Evolutionary conservation across 1,284 basidiomycete genomes (phyloP), one percentile per base, ranked within the genome.

Genomic region (Rhodotorula sp.): DNA sequence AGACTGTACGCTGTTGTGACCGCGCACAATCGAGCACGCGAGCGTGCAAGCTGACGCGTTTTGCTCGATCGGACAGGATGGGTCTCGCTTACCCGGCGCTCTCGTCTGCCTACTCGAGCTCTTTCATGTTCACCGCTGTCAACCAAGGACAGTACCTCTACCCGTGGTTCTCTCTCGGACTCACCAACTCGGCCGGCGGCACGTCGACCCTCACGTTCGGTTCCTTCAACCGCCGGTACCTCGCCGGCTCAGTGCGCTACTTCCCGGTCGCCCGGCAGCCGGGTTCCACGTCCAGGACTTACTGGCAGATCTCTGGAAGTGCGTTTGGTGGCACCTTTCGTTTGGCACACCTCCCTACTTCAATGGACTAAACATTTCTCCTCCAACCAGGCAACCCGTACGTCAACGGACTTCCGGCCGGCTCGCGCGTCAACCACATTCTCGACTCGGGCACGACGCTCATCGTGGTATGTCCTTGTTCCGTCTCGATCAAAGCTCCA

Each of bases 361-460:
- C 51, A 4, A 43, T 43, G 51, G 12, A 52, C 21, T 52, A 4
- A 52, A 21, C 23, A 26, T 14, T 14, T n/a, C 51, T 52, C 4
- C 54, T n/a, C 29, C 8, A 5, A 12, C 20, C 54, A 56, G 54
- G 54, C 29, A 26, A 56, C 2, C 62, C 65, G 0, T 62, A 54
- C 39, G 59, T 70, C 43, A 64, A 68, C 60, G 60, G 58, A 18
- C 47, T 8, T 3, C 43, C 21, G 16, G 67, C 65, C 2, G 3
- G 15, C 3, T 29, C 29, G 6, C 60, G 57, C 18, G 59, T 61
- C 46, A 69, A 66, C 47, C 59, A 65, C 58, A 74, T 74, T 46
- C 59, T 74, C 43, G 73, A 74, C 59, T 69, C 67, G 6, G 73
- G 73, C 21, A 71, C 73, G 63, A 72, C 67, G 4, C 64, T 74